Conservation (phyloP, 495 filamentous ascomycete genomes). For the Tricharina praecox region DNA sequence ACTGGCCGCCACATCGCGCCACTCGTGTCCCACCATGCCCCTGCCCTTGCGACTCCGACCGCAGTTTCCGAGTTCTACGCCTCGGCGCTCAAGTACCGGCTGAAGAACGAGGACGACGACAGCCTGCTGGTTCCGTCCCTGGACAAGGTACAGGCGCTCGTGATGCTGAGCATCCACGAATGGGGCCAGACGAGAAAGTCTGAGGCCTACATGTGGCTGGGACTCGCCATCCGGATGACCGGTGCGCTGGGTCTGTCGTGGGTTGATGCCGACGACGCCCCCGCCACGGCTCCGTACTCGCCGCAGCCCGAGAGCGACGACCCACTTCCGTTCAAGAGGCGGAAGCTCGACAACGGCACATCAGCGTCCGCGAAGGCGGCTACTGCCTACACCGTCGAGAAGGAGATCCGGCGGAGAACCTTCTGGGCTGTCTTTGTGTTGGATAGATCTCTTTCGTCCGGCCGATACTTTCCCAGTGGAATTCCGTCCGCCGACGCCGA, state of each 20-base stretch:
- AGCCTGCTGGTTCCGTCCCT: constrained; percentile 43
- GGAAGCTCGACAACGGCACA: constrained; percentile 17
- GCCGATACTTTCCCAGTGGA: constrained; percentile 32
- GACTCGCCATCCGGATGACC: constrained; percentile 50
- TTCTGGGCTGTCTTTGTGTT: constrained; percentile 78
- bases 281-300: neutral
- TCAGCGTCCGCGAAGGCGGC: constrained; percentile 26
- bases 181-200: constrained; percentile 62
- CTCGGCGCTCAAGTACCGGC: constrained; percentile 37
- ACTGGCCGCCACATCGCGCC: constrained; percentile 62
- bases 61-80: constrained; percentile 67
- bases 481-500: constrained; percentile 18
- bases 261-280: constrained; percentile 21
- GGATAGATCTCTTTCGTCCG: constrained; percentile 61
- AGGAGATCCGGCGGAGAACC: constrained; percentile 62
- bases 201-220: constrained; percentile 62
- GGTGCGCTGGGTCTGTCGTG: constrained; percentile 21
- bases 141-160: constrained; percentile 54
- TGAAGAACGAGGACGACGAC: constrained; percentile 22
- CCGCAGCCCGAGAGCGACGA: constrained; percentile 3
- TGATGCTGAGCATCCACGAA: constrained; percentile 74
- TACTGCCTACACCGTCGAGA: constrained; percentile 35
- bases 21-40: constrained; percentile 48
- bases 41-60: constrained; percentile 36
- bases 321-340: constrained; percentile 7